Evolutionary conservation across 306 rosid genomes (phyloP), one percentile per base, ranked within the genome.

Genomic region (Biancaea sappan): DNA sequence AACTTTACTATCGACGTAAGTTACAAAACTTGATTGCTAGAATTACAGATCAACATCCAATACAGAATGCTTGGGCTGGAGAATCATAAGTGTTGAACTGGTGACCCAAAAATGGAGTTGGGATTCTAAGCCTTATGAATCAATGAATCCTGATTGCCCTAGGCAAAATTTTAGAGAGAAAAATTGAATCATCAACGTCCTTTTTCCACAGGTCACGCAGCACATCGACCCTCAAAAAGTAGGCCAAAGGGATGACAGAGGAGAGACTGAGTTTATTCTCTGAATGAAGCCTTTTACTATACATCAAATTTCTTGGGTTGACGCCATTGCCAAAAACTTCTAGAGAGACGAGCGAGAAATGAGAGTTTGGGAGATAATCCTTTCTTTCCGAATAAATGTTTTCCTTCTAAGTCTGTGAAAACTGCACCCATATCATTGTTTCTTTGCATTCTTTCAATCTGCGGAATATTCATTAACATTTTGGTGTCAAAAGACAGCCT

Each of bases 361-460:
- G 96, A 81, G 32, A 69, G 69, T 77, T 82, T 91, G 15, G 83
- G 71, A 58, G 91, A 80, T 61, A 87, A 72, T 34, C 88, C 97
- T 80, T 80, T 88, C 88, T 85, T 89, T 46, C 96, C 97, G 63
- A 81, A 82, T 43, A 94, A 83, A 83, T 81, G 86, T 74, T 94
- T 91, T 65, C 97, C 92, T 76, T 85, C 94, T 84, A 94, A 84
- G 79, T 94, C 97, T 2, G 97, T 89, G 80, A 79, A 87, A 69
- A 74, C 79, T 6, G 98, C 96, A 81, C 81, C 85, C 80, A 66
- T 80, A 47, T 88, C 96, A 41, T 80, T 78, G 84, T 84, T 91
- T 86, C 82, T 79, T 85, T 25, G 65, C 72, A 46, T 14, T 59
- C 97, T 86, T 69, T 91, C 96, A n/a, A 94, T 94, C 98, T 94